Base-by-base conservation (phyloP, 1,139 yeast genomes). In the Magnusiomyces suaveolens region DNA sequence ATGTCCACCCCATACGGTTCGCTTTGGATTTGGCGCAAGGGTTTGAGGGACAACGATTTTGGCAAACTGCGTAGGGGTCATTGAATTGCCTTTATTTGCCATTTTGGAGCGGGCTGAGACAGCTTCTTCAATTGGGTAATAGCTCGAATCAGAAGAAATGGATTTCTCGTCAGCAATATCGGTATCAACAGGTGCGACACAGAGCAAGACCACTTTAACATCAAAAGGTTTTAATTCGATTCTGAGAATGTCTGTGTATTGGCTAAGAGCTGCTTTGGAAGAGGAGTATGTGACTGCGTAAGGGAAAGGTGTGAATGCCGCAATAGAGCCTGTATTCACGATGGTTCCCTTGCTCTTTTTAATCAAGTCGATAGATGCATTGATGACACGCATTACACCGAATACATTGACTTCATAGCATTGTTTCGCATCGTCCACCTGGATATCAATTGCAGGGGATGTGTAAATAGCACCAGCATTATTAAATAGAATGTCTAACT, bases 211-310 rank as follows among this genome's bases (percentile, higher is more conserved):
- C 1, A 87, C 94, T 53, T 79, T 74, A 21, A 87, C 92, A 21
- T 78, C 86, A 63, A 85, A 84, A 1, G 90, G 87, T 63, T 78
- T 79, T 75, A 87, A 66, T 68, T 87, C 95, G 39, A 83, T 64
- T 50, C 84, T 79, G 54, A 86, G 72, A 1, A 77, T 75, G 52
- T 78, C 75, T 0, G 87, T 85, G 65, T 82, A 87, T 57, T 78
- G 82, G 63, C 84, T 87, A 54, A 87, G 78, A 0, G 94, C 94
- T 1, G 94, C 88, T 64, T 87, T 87, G 0, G 84, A 69, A 1
- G 90, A 76, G n/a, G 82, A 75, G 65, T 87, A 87, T 25, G 81
- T 75, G 21, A 84, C 72, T 0, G 84, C 80, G 68, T 82, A 85
- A 18, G 94, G 95, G 70, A 85, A 81, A 3, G 87, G 83, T 16